Percentiles rank a stretch among this genome's conserved stretches.
These are phyloP conservation scores for Pichia scutulata DNA, from an alignment of 805 yeast species.

Conservation along the genomic window DNA sequence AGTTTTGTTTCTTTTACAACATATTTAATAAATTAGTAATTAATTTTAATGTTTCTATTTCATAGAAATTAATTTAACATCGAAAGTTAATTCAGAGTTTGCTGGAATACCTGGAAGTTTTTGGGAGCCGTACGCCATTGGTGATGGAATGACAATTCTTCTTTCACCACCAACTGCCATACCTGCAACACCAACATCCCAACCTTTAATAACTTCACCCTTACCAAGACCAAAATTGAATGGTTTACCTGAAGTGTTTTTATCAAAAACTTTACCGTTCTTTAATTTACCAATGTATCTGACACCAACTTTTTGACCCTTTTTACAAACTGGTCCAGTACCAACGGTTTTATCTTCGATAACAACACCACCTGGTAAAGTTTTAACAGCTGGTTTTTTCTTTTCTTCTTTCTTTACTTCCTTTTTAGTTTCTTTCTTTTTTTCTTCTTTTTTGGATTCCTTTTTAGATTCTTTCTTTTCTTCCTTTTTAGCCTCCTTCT, in stretches of 20 bases:
- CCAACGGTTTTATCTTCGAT: constrained; percentile 91
- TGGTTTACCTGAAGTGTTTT: constrained; percentile 96
- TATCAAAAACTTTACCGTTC: constrained; percentile 95
- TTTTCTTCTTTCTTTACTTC: constrained; percentile 23
- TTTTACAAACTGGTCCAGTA: constrained; percentile 80
- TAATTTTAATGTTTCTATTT: constrained; percentile 37
- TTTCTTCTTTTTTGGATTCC: constrained; percentile 22
- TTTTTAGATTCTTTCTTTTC: constrained; percentile 17
- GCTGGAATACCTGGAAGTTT: constrained; percentile 96
- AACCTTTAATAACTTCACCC: constrained; percentile 98
- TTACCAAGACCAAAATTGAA: constrained; percentile 84
- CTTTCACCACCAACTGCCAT: constrained; percentile 99
- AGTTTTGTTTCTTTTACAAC: background rate
- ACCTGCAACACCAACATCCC: constrained; percentile 98
- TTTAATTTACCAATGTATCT: constrained; percentile 96
- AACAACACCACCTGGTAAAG: constrained; percentile 86
- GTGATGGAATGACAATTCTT: constrained; percentile 91
- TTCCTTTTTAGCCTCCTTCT: constrained; percentile 25
- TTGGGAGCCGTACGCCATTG: constrained; percentile 94
- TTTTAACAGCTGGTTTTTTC: constrained; percentile 62
- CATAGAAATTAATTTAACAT: constrained; percentile 84
- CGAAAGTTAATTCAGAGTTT: constrained; percentile 93
- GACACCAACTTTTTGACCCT: constrained; percentile 87
- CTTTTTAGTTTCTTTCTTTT: constrained; percentile 17
- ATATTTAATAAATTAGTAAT: background rate